phyloP scores from a whole-genome alignment of 2,329 filamentous ascomycete species.

The Trichophyton benhamiae region DNA sequence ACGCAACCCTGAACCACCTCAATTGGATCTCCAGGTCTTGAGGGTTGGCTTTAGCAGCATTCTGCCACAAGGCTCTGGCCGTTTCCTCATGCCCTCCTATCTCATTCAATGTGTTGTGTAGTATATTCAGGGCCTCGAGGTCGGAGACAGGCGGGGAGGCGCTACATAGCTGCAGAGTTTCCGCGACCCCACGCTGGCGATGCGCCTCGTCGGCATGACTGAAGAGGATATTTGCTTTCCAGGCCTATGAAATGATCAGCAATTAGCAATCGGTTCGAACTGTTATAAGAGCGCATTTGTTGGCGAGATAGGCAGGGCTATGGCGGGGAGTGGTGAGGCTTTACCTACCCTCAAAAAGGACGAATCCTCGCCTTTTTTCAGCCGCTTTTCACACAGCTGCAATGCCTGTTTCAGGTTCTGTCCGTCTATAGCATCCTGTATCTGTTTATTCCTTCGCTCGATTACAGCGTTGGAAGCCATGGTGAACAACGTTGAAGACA shows the following conservation, averaged over 20 bases:
- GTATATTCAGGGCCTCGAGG: conserved; percentile 33
- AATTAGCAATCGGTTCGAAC: not conserved
- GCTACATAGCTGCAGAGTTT: conserved; percentile 33
- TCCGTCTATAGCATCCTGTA: conserved; percentile 38
- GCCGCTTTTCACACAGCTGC: conserved; percentile 39
- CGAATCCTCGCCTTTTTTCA: conserved; percentile 43
- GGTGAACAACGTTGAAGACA: not conserved
- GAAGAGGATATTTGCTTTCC: conserved; percentile 33
- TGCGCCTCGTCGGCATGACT: conserved; percentile 31
- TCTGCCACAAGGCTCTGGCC: conserved; percentile 33
- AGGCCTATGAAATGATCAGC: conserved; percentile 22
- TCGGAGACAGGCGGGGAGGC: conserved; percentile 33
- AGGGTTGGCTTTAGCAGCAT: conserved; percentile 34
- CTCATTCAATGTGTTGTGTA: conserved; percentile 30
- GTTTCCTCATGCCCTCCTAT: conserved; percentile 25
- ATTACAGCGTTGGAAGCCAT: conserved; percentile 31
- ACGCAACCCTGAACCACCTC: conserved; percentile 34
- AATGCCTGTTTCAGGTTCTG: conserved; percentile 39
- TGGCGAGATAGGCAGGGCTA: not conserved
- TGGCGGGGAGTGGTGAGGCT: not conserved
- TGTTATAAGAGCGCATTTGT: not conserved
- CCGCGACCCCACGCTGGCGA: conserved; percentile 31
- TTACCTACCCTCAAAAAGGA: conserved; percentile 28
- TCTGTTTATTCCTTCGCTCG: conserved; percentile 37
- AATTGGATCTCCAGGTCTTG: conserved; percentile 34